A percentile compares a stretch with the other conserved stretches of the same genome.
These are phyloP conservation scores for Exophiala bonariae DNA, from an alignment of 2,329 filamentous ascomycete genomes.

Conservation along the genomic window DNA sequence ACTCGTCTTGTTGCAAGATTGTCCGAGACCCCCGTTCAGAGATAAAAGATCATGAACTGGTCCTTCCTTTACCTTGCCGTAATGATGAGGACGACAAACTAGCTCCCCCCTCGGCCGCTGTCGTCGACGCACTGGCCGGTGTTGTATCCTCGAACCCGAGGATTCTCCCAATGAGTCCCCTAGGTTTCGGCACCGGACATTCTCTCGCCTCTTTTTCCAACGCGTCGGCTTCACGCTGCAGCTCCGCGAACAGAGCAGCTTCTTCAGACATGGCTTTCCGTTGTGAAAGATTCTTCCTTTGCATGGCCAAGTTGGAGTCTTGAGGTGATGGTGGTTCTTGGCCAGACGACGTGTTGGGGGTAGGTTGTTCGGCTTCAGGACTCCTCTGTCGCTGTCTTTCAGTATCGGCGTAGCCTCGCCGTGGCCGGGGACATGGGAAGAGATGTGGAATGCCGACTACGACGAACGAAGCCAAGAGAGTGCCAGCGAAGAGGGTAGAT, in stretches of 20 bases:
- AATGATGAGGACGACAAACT: too few species aligned
- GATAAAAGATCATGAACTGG: too few species aligned
- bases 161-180: constrained; percentile 72
- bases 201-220: constrained; percentile 58
- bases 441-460: constrained; percentile 89
- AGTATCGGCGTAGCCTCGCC: constrained; percentile 73
- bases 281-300: constrained; percentile 6
- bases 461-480: constrained; percentile 82
- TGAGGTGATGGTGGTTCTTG: constrained; percentile 24
- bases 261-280: constrained; percentile 36
- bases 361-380: too few species aligned
- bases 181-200: constrained; percentile 90
- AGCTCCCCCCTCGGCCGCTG: too few species aligned
- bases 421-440: constrained; percentile 84
- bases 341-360: too few species aligned
- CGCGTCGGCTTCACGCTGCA: constrained; percentile 41
- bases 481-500: constrained; percentile 92
- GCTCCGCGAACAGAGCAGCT: constrained; percentile 44
- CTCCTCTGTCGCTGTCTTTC: too few species aligned
- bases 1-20: too few species aligned
- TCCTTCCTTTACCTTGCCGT: too few species aligned
- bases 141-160: constrained; percentile 40
- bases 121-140: too few species aligned
- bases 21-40: too few species aligned
- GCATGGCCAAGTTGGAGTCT: too few species aligned